Percentiles rank a stretch among this genome's conserved stretches.
Evolutionary conservation across 495 filamentous ascomycete species (phyloP).

Genomic region (Talaromyces wortmannii): DNA sequence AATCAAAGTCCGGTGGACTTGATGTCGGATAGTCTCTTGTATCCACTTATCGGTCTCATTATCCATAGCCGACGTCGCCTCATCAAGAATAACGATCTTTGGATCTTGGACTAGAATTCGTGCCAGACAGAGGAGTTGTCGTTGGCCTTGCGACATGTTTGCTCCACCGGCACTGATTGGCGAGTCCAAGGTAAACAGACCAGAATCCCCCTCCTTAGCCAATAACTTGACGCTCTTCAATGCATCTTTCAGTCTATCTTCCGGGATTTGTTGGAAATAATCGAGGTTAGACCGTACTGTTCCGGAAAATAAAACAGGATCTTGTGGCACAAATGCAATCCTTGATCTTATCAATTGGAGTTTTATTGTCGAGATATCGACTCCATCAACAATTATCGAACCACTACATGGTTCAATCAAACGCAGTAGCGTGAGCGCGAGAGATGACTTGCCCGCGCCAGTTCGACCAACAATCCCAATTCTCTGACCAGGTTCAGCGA

Average conservation of each 20-base stretch:
- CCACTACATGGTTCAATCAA: constrained; percentile 73
- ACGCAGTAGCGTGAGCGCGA: constrained; percentile 77
- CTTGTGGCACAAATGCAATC: constrained; percentile 86
- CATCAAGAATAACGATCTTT: constrained; percentile 40
- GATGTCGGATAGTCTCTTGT: constrained; percentile 50
- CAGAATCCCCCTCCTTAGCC: background rate
- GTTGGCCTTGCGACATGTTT: constrained; percentile 34
- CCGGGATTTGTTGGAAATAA: constrained; percentile 71
- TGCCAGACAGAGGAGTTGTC: constrained; percentile 38
- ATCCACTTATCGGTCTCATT: constrained; percentile 58
- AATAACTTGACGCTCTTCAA: constrained; percentile 51
- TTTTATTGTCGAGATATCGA: constrained; percentile 72
- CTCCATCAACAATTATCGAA: constrained; percentile 71
- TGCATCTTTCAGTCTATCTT: constrained; percentile 68
- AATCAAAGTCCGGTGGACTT: constrained; percentile 26
- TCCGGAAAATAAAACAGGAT: constrained; percentile 81
- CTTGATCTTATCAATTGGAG: constrained; percentile 71
- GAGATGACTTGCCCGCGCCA: constrained; percentile 83
- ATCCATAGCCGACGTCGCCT: constrained; percentile 46
- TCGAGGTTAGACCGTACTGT: constrained; percentile 83
- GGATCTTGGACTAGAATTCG: constrained; percentile 30
- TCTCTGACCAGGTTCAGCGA: constrained; percentile 65
- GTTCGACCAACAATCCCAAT: constrained; percentile 85
- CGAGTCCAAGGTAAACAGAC: constrained; percentile 32
- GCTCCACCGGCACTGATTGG: constrained; percentile 17